These are phyloP conservation scores for Tolypocladium nubicola DNA, from an alignment of 2,329 filamentous ascomycete species.

Conservation along the genomic window DNA sequence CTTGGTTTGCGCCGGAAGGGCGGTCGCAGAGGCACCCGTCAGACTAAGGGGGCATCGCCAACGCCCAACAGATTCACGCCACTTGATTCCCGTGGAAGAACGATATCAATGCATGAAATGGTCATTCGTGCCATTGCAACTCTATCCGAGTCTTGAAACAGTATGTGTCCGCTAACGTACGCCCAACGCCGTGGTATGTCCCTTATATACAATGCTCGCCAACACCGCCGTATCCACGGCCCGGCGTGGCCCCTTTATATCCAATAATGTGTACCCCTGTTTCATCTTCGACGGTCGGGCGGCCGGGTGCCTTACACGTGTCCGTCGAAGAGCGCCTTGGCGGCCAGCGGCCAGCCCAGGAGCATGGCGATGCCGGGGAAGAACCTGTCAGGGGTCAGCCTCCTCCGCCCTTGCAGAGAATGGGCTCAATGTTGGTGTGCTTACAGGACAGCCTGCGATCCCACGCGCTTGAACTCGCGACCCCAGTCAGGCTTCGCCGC, in stretches of 20 bases:
- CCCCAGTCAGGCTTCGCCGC: constrained; percentile 20
- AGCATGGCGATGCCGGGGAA: constrained; percentile 20
- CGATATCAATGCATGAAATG: not conserved
- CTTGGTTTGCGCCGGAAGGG: too few species aligned
- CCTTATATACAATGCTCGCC: not conserved
- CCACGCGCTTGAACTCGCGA: constrained; percentile 19
- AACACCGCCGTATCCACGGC: not conserved
- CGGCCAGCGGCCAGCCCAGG: constrained; percentile 23
- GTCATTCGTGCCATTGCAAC: not conserved
- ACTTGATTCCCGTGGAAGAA: not conserved
- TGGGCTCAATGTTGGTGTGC: constrained; percentile 6
- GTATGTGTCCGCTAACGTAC: not conserved
- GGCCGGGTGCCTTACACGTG: constrained; percentile 12
- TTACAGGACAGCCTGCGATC: constrained; percentile 21
- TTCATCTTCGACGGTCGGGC: not conserved
- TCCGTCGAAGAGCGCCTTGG: constrained; percentile 18
- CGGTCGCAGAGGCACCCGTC: too few species aligned
- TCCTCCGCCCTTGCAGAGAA: not conserved
- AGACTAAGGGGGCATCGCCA: too few species aligned
- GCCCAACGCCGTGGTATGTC: not conserved
- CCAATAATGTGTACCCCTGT: not conserved
- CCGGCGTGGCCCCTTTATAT: not conserved
- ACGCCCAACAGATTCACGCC: not conserved
- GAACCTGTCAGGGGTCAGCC: constrained; percentile 14
- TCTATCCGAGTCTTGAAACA: not conserved